phyloP scores from a whole-genome alignment of 179 eudicot species.

The Silene coronaria region DNA sequence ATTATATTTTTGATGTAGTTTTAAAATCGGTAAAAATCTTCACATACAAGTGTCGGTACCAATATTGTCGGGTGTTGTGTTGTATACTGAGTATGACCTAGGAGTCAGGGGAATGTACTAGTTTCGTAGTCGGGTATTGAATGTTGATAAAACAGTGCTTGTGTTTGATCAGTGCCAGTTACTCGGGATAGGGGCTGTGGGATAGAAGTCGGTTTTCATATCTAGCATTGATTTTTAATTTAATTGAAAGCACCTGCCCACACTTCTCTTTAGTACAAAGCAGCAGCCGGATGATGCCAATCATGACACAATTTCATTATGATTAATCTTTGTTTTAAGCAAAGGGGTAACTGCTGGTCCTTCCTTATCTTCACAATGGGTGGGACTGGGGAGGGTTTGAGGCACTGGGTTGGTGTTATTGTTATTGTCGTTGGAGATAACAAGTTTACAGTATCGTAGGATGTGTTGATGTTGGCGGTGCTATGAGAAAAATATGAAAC shows the following conservation, averaged over 20 bases:
- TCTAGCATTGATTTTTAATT: not conserved
- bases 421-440: not conserved
- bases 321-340: not conserved
- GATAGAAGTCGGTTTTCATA: not conserved
- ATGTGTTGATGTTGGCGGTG: not conserved
- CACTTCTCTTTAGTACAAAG: not conserved
- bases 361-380: not conserved
- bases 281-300: not conserved
- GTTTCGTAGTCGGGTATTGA: not conserved
- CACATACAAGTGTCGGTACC: too few species aligned
- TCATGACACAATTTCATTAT: not conserved
- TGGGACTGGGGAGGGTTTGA: not conserved
- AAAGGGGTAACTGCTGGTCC: not conserved
- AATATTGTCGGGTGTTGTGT: not conserved
- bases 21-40: too few species aligned
- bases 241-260: not conserved
- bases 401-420: not conserved
- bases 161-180: not conserved
- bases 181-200: not conserved
- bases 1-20: too few species aligned
- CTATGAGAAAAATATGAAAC: too few species aligned
- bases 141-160: not conserved
- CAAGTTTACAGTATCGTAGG: not conserved
- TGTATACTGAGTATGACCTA: too few species aligned
- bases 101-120: too few species aligned